Evolutionary conservation across 2,329 filamentous ascomycete genomes (phyloP).

Genomic region (Aspergillus jensenii): DNA sequence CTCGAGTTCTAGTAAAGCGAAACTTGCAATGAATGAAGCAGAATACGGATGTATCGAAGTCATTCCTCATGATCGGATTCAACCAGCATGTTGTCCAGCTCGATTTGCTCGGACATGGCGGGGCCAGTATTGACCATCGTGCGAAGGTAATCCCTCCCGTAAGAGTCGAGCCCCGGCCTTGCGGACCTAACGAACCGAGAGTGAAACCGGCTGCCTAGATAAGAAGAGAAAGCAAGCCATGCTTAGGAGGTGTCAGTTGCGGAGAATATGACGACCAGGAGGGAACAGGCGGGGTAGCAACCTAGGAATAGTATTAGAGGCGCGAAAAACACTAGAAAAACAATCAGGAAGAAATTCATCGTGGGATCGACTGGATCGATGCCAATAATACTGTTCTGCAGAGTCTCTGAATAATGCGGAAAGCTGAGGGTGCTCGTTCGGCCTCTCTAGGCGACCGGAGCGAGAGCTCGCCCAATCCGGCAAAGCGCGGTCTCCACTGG

Average conservation of each 20-base stretch:
- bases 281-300: slow-evolving; percentile 21
- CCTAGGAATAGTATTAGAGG: slow-evolving; percentile 38
- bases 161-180: slow-evolving; percentile 47
- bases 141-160: slow-evolving; percentile 57
- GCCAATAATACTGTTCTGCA: neutral
- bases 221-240: slow-evolving; percentile 57
- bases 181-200: slow-evolving; percentile 47
- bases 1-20: slow-evolving; percentile 65
- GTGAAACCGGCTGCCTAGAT: slow-evolving; percentile 54
- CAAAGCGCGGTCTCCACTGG: slow-evolving; percentile 10
- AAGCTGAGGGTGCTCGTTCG: neutral
- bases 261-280: neutral
- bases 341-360: slow-evolving; percentile 37
- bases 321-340: slow-evolving; percentile 39
- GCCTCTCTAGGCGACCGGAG: neutral
- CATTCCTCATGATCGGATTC: slow-evolving; percentile 40
- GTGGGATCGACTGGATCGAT: neutral
- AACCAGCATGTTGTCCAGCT: slow-evolving; percentile 61
- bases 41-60: slow-evolving; percentile 7
- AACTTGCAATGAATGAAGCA: neutral
- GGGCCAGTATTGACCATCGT: slow-evolving; percentile 55
- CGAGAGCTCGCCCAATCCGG: slow-evolving; percentile 11
- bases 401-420: neutral
- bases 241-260: slow-evolving; percentile 32
- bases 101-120: slow-evolving; percentile 61